A percentile compares a stretch with the other conserved stretches of the same genome.
These are phyloP conservation scores for Metroxylon sagu DNA, from an alignment of 176 grass and related monocot genomes.

Conservation along the genomic window DNA sequence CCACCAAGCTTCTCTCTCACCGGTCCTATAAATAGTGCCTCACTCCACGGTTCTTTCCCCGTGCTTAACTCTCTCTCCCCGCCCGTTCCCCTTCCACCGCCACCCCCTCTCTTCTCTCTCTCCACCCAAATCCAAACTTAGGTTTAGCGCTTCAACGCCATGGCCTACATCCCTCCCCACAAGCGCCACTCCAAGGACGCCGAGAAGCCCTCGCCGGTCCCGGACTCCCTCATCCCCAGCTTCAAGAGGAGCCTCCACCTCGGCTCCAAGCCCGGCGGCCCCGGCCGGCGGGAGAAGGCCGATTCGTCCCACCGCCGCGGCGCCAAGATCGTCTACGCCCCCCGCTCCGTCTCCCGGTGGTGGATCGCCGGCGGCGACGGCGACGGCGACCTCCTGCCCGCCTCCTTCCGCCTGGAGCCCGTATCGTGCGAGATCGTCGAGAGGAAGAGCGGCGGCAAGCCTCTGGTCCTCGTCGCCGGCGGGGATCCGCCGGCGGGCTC, in stretches of 20 bases:
- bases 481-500: not conserved
- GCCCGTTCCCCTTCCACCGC: no score
- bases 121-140: no score
- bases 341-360: slow-evolving; percentile 24
- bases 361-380: not conserved
- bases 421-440: slow-evolving; percentile 10
- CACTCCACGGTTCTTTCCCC: no score
- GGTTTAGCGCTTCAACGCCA: not conserved
- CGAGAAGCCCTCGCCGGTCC: slow-evolving; percentile 12
- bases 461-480: slow-evolving; percentile 9
- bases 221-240: slow-evolving; percentile 9
- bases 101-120: no score
- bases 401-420: slow-evolving; percentile 8
- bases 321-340: slow-evolving; percentile 2
- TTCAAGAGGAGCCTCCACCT: slow-evolving; percentile 5
- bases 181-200: slow-evolving; percentile 21
- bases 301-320: not conserved
- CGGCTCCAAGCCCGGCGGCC: not conserved
- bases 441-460: slow-evolving; percentile 9
- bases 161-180: slow-evolving; percentile 40
- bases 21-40: no score
- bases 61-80: no score
- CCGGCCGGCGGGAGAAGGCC: not conserved
- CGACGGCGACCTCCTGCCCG: not conserved
- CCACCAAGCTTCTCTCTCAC: no score